Evolutionary conservation across 108 stramenopile genomes (phyloP), one percentile per base, ranked within the genome.

Genomic region (Nitzschia inconspicua): DNA sequence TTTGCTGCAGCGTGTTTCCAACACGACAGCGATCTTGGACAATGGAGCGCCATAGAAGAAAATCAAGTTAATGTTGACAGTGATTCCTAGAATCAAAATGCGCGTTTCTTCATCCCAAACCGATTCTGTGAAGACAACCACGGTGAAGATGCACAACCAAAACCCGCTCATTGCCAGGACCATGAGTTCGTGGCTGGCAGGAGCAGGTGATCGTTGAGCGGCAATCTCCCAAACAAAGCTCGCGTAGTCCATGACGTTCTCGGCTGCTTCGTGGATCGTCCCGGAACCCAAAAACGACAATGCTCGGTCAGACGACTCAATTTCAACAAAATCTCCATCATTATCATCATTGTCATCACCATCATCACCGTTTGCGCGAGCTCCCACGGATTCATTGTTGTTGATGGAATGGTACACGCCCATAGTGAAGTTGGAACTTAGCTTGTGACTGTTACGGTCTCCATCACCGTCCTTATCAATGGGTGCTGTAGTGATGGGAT

Each of bases 31-130:
- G 27, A 89, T 84, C 8, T 75, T 86, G 8, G 80, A 75, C 10
- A 89, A 68, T 22, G 88, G 88, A 14, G 88, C 88, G 3, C 84
- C 88, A 44, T 86, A 89, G 54, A 89, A 89, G 44, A 89, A 82
- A 27, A 86, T 54, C 11, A 83, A 49, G 56, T 86, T 89, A 48
- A 81, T 51, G 67, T 89, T 89, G 16, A 83, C 84, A 6, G 53
- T 22, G 28, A 79, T 26, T 18, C 84, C 88, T 47, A 89, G 65
- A 14, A 89, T n/a, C n/a, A n/a, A n/a, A 20, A 46, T 7, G 22
- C 44, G 44, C 7, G 44, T 46, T 14, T 16, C 18, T 20, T 46
- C 44, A 20, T 7, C n/a, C 44, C 6, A 14, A n/a, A 46, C 14
- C 22, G 6, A 6, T n/a, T 68, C 19, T 52, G 42, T 13, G n/a